Evolutionary conservation across 2,329 filamentous ascomycete genomes (phyloP), one percentile per base, ranked within the genome.

Genomic region (Eutypa lata): DNA sequence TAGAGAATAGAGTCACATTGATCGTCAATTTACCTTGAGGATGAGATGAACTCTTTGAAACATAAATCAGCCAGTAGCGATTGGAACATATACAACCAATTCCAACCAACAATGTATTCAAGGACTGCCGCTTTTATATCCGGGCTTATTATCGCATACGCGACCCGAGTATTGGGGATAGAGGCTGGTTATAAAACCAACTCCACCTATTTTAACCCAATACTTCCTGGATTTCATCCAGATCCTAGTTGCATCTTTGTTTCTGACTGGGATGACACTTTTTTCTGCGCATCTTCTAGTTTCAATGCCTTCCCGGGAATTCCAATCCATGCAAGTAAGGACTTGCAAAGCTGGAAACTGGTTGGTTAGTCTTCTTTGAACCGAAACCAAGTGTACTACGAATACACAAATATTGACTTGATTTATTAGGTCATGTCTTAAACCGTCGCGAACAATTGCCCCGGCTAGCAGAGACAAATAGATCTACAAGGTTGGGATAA

Each of bases 291-390:
- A 1, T 68, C 69, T 2, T 76, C 74, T 1, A 73, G 69, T n/a
- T 78, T 78, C 61, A 65, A 72, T 48, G 67, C 69, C 2, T 77
- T 74, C 45, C 76, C 76, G 0, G 75, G 75, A 0, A 64, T 77
- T 1, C 74, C 75, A 1, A 65, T 79, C 21, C 72, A 77, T 52
- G 71, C 71, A 6, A 73, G 69, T 53, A 71, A 69, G 46, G 73
- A 78, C 55, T 59, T 78, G n/a, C 58, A 66, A 19, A 69, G 70
- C 50, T 77, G 73, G 73, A 67, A 66, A 40, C 57, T 66, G 10
- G 59, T 65, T 49, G 60, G 65, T 65, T 8, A 26, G 33, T 26
- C 37, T 19, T 38, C 35, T 38, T 38, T 42, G 42, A 14, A 26
- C 13, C 22, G 47, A 45, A n/a, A 13, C 13, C 38, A 33, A 7